A percentile compares a stretch with the other conserved stretches of the same genome.
phyloP scores from a whole-genome alignment of 2,329 filamentous ascomycete species.

The Microcyclosporella mali region DNA sequence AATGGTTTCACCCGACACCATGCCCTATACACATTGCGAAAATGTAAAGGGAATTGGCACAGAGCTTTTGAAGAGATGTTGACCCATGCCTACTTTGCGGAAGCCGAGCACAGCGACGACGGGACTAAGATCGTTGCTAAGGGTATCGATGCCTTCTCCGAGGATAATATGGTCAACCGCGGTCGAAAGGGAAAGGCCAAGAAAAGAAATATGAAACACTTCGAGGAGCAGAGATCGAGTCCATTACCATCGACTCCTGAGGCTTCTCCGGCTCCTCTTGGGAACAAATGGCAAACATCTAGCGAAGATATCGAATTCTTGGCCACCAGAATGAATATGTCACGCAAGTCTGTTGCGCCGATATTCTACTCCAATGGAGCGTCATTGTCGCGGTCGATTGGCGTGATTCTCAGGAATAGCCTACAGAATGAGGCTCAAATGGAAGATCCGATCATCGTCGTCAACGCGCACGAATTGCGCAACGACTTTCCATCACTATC shows the following conservation, averaged over 20 bases:
- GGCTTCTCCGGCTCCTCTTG: conserved; percentile 11
- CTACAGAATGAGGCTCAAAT: conserved; percentile 6
- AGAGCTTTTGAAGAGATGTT: conserved; percentile 73
- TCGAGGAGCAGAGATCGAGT: conserved; percentile 20
- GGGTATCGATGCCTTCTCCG: conserved; percentile 76
- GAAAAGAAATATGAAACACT: conserved; percentile 30
- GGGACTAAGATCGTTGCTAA: conserved; percentile 48
- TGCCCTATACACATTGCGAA: conserved; percentile 60
- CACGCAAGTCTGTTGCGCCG: conserved; percentile 46
- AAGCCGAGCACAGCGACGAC: conserved; percentile 49
- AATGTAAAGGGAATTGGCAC: conserved; percentile 60
- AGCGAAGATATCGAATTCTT: conserved; percentile 57
- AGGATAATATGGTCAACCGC: conserved; percentile 45
- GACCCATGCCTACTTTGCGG: conserved; percentile 70
- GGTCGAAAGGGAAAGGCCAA: conserved; percentile 43
- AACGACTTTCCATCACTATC: conserved; percentile 51
- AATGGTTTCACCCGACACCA: conserved; percentile 56
- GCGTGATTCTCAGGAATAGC: conserved; percentile 44
- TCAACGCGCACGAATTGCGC: conserved; percentile 48
- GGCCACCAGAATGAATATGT: conserved; percentile 44
- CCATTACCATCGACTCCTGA: conserved; percentile 26
- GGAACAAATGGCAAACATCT: conserved; percentile 55
- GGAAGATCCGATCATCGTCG: conserved; percentile 17
- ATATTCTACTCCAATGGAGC: conserved; percentile 55
- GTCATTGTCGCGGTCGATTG: conserved; percentile 51